A percentile compares a stretch with the other conserved stretches of the same genome.
phyloP scores from a whole-genome alignment of 2,329 filamentous ascomycete species.

The Tolypocladium sp. region DNA sequence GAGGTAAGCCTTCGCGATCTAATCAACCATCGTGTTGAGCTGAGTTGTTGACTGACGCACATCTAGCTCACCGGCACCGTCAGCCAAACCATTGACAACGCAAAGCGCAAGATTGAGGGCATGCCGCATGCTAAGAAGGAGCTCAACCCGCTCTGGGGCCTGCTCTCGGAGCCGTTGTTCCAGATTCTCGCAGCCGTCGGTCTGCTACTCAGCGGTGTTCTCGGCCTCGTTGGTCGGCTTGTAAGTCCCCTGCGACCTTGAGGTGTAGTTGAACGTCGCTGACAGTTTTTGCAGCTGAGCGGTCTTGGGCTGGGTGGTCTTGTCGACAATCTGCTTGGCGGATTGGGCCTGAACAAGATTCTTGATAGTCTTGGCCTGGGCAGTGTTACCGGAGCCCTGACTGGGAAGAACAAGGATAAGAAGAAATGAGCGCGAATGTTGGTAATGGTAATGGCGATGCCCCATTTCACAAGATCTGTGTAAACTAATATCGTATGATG shows the following conservation, averaged over 20 bases:
- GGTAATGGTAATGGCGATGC: too few relatives aligned
- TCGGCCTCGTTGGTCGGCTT: constrained; percentile 74
- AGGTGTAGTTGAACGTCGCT: constrained; percentile 3
- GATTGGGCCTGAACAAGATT: constrained; percentile 66
- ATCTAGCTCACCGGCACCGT: constrained; percentile 64
- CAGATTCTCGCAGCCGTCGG: constrained; percentile 90
- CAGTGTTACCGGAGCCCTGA: constrained; percentile 29
- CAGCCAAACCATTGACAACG: constrained; percentile 73
- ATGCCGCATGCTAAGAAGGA: constrained; percentile 95
- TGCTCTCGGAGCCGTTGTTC: constrained; percentile 77
- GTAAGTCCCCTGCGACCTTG: constrained; percentile 22
- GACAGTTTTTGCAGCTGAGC: constrained; percentile 39
- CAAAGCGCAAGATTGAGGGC: constrained; percentile 79
- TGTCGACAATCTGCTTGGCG: constrained; percentile 69
- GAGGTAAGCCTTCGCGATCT: constrained; percentile 36
- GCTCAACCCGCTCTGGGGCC: constrained; percentile 79
- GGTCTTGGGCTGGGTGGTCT: constrained; percentile 76
- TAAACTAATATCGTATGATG: too few relatives aligned
- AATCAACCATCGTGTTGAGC: too few relatives aligned
- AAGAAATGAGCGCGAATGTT: too few relatives aligned
- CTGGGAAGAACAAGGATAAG: constrained; percentile 32
- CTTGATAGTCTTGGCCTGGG: constrained; percentile 64
- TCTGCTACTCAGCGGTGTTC: constrained; percentile 69
- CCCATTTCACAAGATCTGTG: too few relatives aligned
- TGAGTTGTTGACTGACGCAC: background rate